These are phyloP conservation scores for Tuber melanosporum DNA, from an alignment of 495 filamentous ascomycete genomes.

Conservation along the genomic window DNA sequence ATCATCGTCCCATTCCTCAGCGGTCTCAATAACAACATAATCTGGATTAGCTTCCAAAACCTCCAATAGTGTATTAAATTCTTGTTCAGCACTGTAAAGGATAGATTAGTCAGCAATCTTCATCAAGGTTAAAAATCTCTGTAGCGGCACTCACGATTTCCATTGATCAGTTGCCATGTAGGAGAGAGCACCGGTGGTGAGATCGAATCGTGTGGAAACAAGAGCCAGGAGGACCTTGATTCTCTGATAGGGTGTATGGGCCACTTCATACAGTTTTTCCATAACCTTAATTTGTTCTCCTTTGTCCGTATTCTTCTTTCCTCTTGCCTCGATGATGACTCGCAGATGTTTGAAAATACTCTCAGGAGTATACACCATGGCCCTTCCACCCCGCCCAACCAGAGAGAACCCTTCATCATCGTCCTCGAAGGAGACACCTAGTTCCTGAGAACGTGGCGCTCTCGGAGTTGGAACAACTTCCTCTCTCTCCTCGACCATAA, in stretches of 20 bases:
- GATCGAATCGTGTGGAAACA: slow-evolving; percentile 89
- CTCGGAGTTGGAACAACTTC: slow-evolving; percentile 48
- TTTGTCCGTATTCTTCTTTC: slow-evolving; percentile 97
- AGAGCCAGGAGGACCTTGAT: slow-evolving; percentile 88
- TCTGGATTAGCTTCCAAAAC: slow-evolving; percentile 71
- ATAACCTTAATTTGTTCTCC: slow-evolving; percentile 90
- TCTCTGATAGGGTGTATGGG: slow-evolving; percentile 82
- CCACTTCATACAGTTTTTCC: slow-evolving; percentile 89
- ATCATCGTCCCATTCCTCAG: slow-evolving; percentile 98
- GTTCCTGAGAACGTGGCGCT: slow-evolving; percentile 35
- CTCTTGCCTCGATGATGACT: slow-evolving; percentile 85
- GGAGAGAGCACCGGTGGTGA: slow-evolving; percentile 69
- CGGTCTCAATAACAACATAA: slow-evolving; percentile 77
- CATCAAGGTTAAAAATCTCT: slow-evolving; percentile 7
- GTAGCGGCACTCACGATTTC: slow-evolving; percentile 57
- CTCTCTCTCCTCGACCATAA: slow-evolving; percentile 79
- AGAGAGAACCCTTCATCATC: slow-evolving; percentile 81
- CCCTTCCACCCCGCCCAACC: slow-evolving; percentile 79
- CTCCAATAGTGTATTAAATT: slow-evolving; percentile 67
- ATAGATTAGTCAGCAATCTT: slow-evolving; percentile 18
- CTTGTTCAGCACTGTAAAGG: slow-evolving; percentile 60
- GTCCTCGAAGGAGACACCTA: slow-evolving; percentile 43
- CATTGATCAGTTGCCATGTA: slow-evolving; percentile 96
- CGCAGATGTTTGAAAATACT: slow-evolving; percentile 96
- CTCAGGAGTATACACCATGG: slow-evolving; percentile 85